Evolutionary conservation across 305 asterid species (phyloP), one percentile per base, ranked within the genome.

Genomic region (Withania somnifera): DNA sequence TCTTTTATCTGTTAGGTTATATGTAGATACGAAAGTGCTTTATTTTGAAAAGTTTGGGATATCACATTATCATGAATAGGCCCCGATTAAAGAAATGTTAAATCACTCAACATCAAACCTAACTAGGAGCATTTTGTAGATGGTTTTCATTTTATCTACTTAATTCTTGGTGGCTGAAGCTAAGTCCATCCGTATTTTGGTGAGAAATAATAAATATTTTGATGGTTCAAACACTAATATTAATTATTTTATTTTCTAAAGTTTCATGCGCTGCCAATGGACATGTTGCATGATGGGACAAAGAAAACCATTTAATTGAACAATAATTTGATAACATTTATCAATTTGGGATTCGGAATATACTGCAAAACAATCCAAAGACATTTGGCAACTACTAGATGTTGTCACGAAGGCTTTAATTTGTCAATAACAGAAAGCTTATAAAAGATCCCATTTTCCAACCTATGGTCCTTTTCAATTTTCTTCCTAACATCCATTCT

Each of bases 31-130:
- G 26, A n/a, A 30, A 17, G 80, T 50, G 61, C 61, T 50, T 75
- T 75, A 40, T 28, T 50, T 17, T 73, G 0, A 73, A 73, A 73
- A 47, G 60, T 73, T 73, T 73, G 34, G 61, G 61, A 5, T 73
- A 26, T 26, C 61, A 73, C 58, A 47, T 73, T 73, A 26, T 50
- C 17, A 73, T 60, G 80, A 75, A 75, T 75, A 75, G 47, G n/a
- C 80, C 42, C 20, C 50, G 61, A 75, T 15, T 50, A 75, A 66
- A 75, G 45, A 75, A 50, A 50, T 50, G 61, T 75, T 50, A 75
- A 24, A 73, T 73, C 79, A 73, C 42, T 73, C 79, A 47, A 75
- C 61, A 28, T 75, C 80, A 75, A 75, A 75, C 61, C 80, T 50
- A 50, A 75, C 80, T 50, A 75, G 80, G 80, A 15, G 61, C 61